Percentiles rank a stretch among this genome's conserved stretches.
Evolutionary conservation across 83 land plant genomes (phyloP).

Genomic region (Larix sibirica): DNA sequence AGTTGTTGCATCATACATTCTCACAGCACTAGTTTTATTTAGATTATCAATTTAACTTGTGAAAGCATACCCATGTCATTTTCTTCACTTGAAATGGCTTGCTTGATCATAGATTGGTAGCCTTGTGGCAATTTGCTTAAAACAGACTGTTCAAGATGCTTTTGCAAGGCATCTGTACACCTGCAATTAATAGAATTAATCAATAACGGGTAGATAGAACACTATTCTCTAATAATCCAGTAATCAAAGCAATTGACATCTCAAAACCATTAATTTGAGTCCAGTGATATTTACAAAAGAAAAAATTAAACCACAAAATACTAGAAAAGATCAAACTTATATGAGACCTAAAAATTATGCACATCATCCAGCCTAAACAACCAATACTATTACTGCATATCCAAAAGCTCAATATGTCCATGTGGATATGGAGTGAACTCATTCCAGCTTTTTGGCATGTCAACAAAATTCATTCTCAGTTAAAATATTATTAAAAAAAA

Average conservation of each 20-base stretch:
- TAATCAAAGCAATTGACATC: no score
- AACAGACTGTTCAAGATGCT: conserved; percentile 79
- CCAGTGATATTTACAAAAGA: background rate
- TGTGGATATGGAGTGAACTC: background rate
- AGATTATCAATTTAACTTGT: conserved; percentile 9
- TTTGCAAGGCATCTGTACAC: conserved; percentile 66
- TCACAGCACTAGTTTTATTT: background rate
- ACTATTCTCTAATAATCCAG: background rate
- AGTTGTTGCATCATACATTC: background rate
- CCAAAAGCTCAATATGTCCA: background rate
- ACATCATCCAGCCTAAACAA: background rate
- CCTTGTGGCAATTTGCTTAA: conserved; percentile 77
- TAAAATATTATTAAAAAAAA: background rate
- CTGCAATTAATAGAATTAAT: conserved; percentile 28
- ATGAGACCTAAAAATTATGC: background rate
- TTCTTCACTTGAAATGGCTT: conserved; percentile 88
- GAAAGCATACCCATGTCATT: conserved; percentile 84
- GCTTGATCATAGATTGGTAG: conserved; percentile 75
- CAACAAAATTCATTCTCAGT: background rate
- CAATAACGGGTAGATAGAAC: background rate
- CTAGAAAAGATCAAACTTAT: background rate
- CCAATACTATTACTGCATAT: background rate
- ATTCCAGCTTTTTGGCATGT: background rate
- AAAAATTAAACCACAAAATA: background rate
- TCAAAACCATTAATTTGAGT: background rate